Evolutionary conservation across 2,329 filamentous ascomycete genomes (phyloP), one percentile per base, ranked within the genome.

Genomic region (Paraphaeosphaeria sporulosa): DNA sequence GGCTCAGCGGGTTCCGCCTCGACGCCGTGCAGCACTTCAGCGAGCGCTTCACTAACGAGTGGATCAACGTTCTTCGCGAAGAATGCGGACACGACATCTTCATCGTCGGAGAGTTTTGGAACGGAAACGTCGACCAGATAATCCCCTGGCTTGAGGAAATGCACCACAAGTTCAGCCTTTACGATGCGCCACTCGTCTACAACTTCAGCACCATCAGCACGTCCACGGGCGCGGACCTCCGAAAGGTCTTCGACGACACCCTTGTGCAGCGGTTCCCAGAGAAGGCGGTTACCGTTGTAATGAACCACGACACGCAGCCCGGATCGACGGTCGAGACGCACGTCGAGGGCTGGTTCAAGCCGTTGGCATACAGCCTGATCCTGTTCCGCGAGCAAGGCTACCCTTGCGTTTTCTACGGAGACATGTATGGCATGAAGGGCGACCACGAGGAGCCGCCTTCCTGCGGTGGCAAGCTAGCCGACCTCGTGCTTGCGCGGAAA

Each of bases 1-100:
- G 85, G 0, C 78, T 92, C 12, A 82, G 84, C 62, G 90, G 89
- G 0, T 88, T 92, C 73, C 83, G 90, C 19, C 84, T 92, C 53
- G 90, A 93, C 72, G 90, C 90, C 13, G 87, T 89, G 32, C 90
- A 91, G 76, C 90, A 93, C 76, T 91, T 89, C 75, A 89, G 86
- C 30, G 84, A 85, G 60, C 80, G 82, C n/a, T 92, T 92, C 70
- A 83, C 89, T 34, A 83, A 82, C 44, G 82, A 87, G n/a, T 90
- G 90, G 76, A 84, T 91, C 53, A 78, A 80, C 6, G 79, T 84
- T 48, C 76, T 91, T 60, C 85, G 74, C 40, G 65, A 73, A 21
- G 57, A 76, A 85, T 69, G 79, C 80, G 84, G 84, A 4, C 47
- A 67, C 2, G 76, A 81, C 13, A 87, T 87, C 75, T 89, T 91